Base-by-base conservation (phyloP, 306 rosid species). In the Astragalus glycyphyllos region DNA sequence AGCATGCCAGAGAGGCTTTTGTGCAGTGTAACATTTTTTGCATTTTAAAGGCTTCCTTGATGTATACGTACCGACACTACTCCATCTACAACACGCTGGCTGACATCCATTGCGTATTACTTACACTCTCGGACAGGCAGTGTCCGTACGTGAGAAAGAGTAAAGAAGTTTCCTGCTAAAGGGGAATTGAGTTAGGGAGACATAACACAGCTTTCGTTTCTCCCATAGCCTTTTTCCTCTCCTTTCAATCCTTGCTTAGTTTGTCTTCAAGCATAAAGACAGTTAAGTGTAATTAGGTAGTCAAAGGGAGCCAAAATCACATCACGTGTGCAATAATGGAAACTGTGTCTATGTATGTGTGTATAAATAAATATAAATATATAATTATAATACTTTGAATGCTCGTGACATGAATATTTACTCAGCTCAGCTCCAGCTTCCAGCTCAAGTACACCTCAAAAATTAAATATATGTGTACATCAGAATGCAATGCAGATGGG, bases 111-210 rank as follows among this genome's bases (percentile, higher is more conserved):
- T 35, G 54, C 26, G 20, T 50, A 55, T 54, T 56, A 42, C 46
- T 57, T 58, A 65, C 70, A 32, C 57, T 12, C 58, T 20, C 29
- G 78, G 65, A 58, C 75, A 51, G 61, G 68, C 75, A 72, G 78
- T 73, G 46, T 15, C 76, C 80, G 83, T 78, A 85, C 88, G 53
- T 76, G 75, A 83, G 89, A 86, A 84, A 72, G 91, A 77, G 88
- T 84, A 87, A 84, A 86, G 96, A 89, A 89, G 88, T 86, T 86
- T 89, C 96, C 96, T 86, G 82, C 78, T 69, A 63, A 78, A 74
- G 76, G 23, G 23, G 23, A 20, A 20, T 20, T 20, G 23, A 2
- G 23, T 20, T 20, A 0, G 23, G 82, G 82, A 65, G 81, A 60
- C 81, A 62, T 77, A 58, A n/a, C 73, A 45, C 69, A 65, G 34